Percentiles rank a stretch among this genome's conserved stretches.
These are phyloP conservation scores for Yamadazyma blattariae DNA, from an alignment of 1,139 yeast genomes.

Conservation along the genomic window DNA sequence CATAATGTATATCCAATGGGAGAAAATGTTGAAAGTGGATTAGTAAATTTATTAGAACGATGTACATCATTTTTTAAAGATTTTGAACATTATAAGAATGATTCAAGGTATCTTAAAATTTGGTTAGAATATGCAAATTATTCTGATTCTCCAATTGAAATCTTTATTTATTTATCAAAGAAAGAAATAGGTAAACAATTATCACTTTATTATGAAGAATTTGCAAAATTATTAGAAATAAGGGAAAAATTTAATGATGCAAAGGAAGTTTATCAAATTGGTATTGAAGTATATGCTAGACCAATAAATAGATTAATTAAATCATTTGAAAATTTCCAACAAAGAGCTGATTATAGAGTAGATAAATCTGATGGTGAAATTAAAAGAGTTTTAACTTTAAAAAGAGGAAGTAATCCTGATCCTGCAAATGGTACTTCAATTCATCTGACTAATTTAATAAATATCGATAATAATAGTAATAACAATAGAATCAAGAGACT, in stretches of 20 bases:
- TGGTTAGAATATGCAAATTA: conserved; percentile 78
- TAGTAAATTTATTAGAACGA: conserved; percentile 63
- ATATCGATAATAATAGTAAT: not conserved
- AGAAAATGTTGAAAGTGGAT: conserved; percentile 60
- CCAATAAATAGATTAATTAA: conserved; percentile 57
- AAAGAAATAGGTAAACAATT: conserved; percentile 69
- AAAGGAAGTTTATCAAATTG: conserved; percentile 56
- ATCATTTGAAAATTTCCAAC: conserved; percentile 47
- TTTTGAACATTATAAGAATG: conserved; percentile 67
- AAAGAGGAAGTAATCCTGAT: conserved; percentile 21
- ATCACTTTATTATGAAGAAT: conserved; percentile 77
- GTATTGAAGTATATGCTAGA: conserved; percentile 59
- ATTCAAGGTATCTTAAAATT: conserved; percentile 70
- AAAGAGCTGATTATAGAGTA: conserved; percentile 19
- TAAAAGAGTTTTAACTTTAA: conserved; percentile 22
- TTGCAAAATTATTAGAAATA: conserved; percentile 64
- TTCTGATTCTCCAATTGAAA: conserved; percentile 69
- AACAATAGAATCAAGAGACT: conserved; percentile 17
- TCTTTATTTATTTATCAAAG: conserved; percentile 70
- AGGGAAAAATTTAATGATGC: conserved; percentile 58
- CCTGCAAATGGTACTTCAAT: not conserved
- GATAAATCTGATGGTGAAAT: conserved; percentile 12
- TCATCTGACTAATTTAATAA: not conserved
- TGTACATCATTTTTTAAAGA: conserved; percentile 73
- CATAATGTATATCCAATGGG: conserved; percentile 69